Evolutionary conservation across 176 grass and related monocot genomes (phyloP).

Genomic region (Melocanna baccifera): DNA sequence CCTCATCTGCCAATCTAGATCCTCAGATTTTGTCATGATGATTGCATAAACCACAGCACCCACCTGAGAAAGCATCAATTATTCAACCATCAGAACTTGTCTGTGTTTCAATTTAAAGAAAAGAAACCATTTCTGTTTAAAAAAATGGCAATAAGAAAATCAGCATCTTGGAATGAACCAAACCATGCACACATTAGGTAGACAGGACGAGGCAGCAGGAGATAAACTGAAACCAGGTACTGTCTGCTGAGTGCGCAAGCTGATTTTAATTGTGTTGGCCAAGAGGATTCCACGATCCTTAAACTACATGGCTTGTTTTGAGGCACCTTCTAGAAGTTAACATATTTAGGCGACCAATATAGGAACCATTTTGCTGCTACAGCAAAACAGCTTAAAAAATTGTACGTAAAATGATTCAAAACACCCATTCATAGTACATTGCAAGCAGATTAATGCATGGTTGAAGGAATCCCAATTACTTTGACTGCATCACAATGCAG

Average conservation of each 20-base stretch:
- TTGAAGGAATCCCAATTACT: background rate
- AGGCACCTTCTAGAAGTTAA: background rate
- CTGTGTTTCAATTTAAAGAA: background rate
- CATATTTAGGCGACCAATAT: background rate
- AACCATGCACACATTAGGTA: background rate
- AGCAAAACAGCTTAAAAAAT: background rate
- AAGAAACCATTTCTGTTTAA: background rate
- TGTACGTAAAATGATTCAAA: background rate
- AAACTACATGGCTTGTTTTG: background rate
- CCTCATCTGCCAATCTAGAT: conserved; percentile 76
- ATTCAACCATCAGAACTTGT: background rate
- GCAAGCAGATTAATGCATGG: background rate
- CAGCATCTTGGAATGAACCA: background rate
- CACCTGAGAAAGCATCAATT: conserved; percentile 43
- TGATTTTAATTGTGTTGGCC: background rate
- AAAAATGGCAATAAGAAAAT: background rate
- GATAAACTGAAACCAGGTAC: background rate
- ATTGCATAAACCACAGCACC: conserved; percentile 70
- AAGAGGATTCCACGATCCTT: background rate
- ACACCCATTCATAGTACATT: background rate
- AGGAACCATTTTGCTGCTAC: background rate
- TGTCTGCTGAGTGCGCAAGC: background rate
- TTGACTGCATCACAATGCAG: background rate
- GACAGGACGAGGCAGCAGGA: background rate
- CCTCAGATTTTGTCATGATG: conserved; percentile 59